These are phyloP conservation scores for Phytopythium chamaehyphon DNA, from an alignment of 352 stramenopile genomes.

Conservation along the genomic window DNA sequence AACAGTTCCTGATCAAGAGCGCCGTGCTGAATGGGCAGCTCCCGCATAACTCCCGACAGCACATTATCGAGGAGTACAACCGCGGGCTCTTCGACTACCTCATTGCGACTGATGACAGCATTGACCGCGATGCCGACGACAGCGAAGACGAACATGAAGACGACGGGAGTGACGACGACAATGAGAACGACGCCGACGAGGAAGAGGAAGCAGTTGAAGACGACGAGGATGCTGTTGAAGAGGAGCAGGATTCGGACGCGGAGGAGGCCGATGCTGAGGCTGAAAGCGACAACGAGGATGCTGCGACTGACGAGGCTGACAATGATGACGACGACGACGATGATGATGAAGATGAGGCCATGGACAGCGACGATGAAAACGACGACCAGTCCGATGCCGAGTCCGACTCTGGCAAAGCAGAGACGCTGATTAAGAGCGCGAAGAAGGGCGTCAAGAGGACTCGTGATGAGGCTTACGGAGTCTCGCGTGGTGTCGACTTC, in stretches of 20 bases:
- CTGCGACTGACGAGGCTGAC: slow-evolving; percentile 31
- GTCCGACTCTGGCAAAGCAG: slow-evolving; percentile 19
- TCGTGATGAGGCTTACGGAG: slow-evolving; percentile 92
- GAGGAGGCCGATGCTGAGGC: slow-evolving; percentile 22
- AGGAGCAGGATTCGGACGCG: slow-evolving; percentile 29
- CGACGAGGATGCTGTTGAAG: slow-evolving; percentile 46
- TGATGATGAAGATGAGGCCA: slow-evolving; percentile 87
- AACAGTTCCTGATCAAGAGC: slow-evolving; percentile 98
- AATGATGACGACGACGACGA: slow-evolving; percentile 33
- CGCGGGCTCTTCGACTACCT: slow-evolving; percentile 98
- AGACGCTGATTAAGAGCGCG: slow-evolving; percentile 7
- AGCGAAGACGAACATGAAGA: slow-evolving; percentile 71
- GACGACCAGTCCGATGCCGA: slow-evolving; percentile 28
- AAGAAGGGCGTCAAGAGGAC: slow-evolving; percentile 50
- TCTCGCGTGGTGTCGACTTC: slow-evolving; percentile 98
- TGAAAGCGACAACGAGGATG: slow-evolving; percentile 87
- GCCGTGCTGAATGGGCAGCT: slow-evolving; percentile 99
- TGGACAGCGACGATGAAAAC: slow-evolving; percentile 22
- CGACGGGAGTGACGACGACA: slow-evolving; percentile 56
- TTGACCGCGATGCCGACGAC: slow-evolving; percentile 81
- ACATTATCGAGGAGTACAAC: slow-evolving; percentile 96
- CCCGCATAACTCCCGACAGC: slow-evolving; percentile 95
- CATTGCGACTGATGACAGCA: slow-evolving; percentile 97
- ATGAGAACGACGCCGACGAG: slow-evolving; percentile 28
- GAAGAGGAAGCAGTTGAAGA: slow-evolving; percentile 41